phyloP scores from a whole-genome alignment of 805 yeast species.

The Kockiozyma suomiensis region DNA sequence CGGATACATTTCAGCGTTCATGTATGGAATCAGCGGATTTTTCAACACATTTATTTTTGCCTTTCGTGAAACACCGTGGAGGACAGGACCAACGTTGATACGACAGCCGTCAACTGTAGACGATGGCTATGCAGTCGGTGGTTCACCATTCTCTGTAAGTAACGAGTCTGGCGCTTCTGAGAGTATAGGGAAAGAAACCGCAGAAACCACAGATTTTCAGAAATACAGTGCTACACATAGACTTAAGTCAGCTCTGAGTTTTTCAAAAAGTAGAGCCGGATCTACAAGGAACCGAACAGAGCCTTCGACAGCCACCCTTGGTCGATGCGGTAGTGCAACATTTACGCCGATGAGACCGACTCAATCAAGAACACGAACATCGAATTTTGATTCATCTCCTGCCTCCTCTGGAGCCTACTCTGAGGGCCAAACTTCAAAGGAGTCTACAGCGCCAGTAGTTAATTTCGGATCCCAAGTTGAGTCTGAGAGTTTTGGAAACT shows the following conservation, averaged over 20 bases:
- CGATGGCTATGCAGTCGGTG: background rate
- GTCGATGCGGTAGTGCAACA: too few relatives aligned
- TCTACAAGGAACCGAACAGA: background rate
- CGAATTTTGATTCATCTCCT: too few relatives aligned
- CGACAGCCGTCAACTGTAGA: background rate
- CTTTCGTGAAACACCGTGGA: slow-evolving; percentile 80
- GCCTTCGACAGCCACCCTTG: too few relatives aligned
- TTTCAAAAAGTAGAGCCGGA: background rate
- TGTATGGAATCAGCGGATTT: slow-evolving; percentile 78
- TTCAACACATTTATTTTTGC: slow-evolving; percentile 77
- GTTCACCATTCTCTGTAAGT: background rate
- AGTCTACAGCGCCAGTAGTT: background rate
- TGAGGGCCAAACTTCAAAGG: too few relatives aligned
- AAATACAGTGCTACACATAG: background rate
- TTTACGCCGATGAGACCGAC: too few relatives aligned
- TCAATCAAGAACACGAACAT: too few relatives aligned
- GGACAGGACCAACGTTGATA: background rate
- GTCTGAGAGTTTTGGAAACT: background rate
- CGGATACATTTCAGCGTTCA: slow-evolving; percentile 66
- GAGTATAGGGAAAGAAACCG: background rate
- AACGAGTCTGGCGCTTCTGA: background rate
- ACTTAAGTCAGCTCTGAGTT: background rate
- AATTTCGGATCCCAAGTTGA: background rate
- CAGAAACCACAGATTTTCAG: background rate
- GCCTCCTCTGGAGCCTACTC: too few relatives aligned